phyloP scores from a whole-genome alignment of 1,139 yeast genomes.

The Casaregolazyma suthepensis region DNA sequence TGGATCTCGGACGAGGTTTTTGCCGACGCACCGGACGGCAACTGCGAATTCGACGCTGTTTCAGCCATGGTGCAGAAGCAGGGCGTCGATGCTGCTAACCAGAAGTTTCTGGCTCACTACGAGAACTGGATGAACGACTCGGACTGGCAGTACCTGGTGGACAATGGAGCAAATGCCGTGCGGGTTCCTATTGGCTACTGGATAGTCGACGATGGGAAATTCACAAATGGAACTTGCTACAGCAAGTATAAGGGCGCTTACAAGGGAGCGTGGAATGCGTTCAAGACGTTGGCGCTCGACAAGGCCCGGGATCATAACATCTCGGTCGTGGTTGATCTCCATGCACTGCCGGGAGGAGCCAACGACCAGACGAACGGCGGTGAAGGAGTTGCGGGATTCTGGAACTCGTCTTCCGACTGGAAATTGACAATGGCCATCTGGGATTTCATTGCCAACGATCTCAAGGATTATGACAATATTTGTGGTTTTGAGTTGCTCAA shows the following conservation, averaged over 20 bases:
- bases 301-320: conserved; percentile 54
- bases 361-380: conserved; percentile 84
- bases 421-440: conserved; percentile 46
- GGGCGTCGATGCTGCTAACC: conserved; percentile 52
- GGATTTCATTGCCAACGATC: conserved; percentile 57
- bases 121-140: conserved; percentile 51
- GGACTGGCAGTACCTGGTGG: conserved; percentile 74
- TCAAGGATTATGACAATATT: conserved; percentile 55
- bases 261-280: conserved; percentile 59
- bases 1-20: conserved; percentile 36
- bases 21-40: conserved; percentile 45
- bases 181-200: conserved; percentile 91
- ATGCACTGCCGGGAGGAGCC: conserved; percentile 91
- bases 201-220: conserved; percentile 64
- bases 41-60: conserved; percentile 75
- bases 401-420: conserved; percentile 44
- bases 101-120: conserved; percentile 66
- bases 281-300: conserved; percentile 46
- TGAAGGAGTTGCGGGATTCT: conserved; percentile 59
- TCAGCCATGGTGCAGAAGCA: conserved; percentile 39
- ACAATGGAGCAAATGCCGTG: conserved; percentile 64
- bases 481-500: conserved; percentile 81
- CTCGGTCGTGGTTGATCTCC: conserved; percentile 76
- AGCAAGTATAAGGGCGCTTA: conserved; percentile 52
- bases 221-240: conserved; percentile 57